These are phyloP conservation scores for Sequoiadendron giganteum DNA, from an alignment of 75 land plant genomes.

Conservation along the genomic window DNA sequence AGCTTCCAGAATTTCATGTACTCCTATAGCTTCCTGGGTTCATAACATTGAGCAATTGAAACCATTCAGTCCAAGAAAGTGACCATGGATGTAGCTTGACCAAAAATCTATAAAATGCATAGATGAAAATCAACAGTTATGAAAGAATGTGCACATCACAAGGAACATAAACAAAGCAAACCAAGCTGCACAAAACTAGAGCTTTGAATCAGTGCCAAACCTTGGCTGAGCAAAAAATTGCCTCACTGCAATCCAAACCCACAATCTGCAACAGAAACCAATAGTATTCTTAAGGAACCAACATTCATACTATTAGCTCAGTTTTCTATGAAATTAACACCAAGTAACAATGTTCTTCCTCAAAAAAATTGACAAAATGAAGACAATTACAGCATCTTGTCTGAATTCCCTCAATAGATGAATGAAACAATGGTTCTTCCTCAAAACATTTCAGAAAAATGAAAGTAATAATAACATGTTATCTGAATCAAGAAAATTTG, in stretches of 20 bases:
- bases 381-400: neutral
- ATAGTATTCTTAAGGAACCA: neutral
- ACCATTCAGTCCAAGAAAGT: neutral
- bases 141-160: neutral
- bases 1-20: constrained; percentile 80
- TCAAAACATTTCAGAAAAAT: constrained; percentile 4
- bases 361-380: neutral
- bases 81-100: neutral
- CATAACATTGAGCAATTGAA: neutral
- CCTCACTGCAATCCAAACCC: constrained; percentile 89
- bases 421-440: neutral
- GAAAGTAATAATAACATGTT: neutral
- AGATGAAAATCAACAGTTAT: neutral
- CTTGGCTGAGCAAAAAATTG: constrained; percentile 97
- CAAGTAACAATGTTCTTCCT: neutral
- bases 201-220: constrained; percentile 24
- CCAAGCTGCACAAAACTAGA: constrained; percentile 9
- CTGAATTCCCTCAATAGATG: neutral
- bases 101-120: neutral
- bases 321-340: neutral
- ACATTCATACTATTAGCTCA: neutral
- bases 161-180: neutral
- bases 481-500: neutral
- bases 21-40: constrained; percentile 87
- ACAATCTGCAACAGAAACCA: constrained; percentile 54